Conservation (phyloP, 768 basidiomycete genomes). For the Tricholomella constricta region DNA sequence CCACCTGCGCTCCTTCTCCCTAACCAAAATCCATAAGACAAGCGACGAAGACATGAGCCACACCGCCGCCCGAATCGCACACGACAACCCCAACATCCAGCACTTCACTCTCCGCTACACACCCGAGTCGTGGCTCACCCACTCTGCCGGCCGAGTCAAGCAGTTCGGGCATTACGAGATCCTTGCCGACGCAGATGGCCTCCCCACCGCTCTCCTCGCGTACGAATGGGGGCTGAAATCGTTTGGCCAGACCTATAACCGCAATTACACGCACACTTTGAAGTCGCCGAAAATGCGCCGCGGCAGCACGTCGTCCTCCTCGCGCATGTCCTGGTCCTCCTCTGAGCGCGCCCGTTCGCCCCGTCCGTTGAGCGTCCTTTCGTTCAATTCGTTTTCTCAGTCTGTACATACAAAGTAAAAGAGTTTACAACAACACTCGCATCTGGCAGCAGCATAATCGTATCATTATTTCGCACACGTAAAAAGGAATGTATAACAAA, state of each 20-base stretch:
- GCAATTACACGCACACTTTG: slow-evolving; percentile 16
- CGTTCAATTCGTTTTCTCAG: slow-evolving; percentile 12
- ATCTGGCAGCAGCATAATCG: too few species aligned
- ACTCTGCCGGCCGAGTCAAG: slow-evolving; percentile 31
- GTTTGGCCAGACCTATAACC: slow-evolving; percentile 17
- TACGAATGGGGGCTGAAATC: slow-evolving; percentile 18
- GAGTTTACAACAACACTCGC: too few species aligned
- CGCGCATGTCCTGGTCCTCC: slow-evolving; percentile 16
- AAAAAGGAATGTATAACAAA: too few species aligned
- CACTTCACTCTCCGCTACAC: slow-evolving; percentile 34
- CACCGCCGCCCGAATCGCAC: slow-evolving; percentile 29
- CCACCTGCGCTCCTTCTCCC: slow-evolving; percentile 31
- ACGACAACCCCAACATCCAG: slow-evolving; percentile 33
- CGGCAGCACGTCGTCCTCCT: slow-evolving; percentile 11
- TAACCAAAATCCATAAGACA: slow-evolving; percentile 38
- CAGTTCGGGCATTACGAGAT: slow-evolving; percentile 35
- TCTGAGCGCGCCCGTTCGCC: slow-evolving; percentile 14
- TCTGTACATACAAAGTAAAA: too few species aligned
- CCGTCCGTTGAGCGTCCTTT: slow-evolving; percentile 15
- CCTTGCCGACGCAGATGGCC: slow-evolving; percentile 12
- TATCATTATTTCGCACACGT: too few species aligned
- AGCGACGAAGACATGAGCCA: slow-evolving; percentile 36
- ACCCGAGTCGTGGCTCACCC: slow-evolving; percentile 38
- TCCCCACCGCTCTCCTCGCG: slow-evolving; percentile 14
- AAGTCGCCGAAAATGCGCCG: slow-evolving; percentile 13